Percentiles rank a stretch among this genome's conserved stretches.
phyloP scores from a whole-genome alignment of 1,284 basidiomycete species.

The Termitomyces sp. region DNA sequence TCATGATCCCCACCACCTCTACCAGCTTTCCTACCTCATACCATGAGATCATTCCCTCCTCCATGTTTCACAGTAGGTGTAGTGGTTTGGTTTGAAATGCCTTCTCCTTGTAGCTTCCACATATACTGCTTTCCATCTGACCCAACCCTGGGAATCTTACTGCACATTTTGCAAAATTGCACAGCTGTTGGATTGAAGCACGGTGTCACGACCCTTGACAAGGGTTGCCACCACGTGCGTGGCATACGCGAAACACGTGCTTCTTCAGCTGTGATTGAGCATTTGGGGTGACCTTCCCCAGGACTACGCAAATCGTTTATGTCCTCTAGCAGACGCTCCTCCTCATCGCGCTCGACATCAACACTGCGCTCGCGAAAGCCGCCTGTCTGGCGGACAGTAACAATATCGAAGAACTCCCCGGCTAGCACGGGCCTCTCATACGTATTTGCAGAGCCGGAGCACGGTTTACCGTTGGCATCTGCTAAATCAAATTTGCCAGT shows the following conservation, averaged over 20 bases:
- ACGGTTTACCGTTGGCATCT: slow-evolving; percentile 22
- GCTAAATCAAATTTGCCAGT: slow-evolving; percentile 19
- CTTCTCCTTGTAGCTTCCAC: too few species aligned
- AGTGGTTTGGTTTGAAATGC: too few species aligned
- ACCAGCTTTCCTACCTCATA: too few species aligned
- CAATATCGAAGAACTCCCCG: slow-evolving; percentile 23
- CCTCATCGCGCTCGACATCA: slow-evolving; percentile 15
- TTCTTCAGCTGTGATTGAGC: background rate
- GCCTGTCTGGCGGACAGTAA: slow-evolving; percentile 22
- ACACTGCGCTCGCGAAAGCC: slow-evolving; percentile 13
- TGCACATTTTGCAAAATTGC: too few species aligned
- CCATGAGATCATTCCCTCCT: too few species aligned
- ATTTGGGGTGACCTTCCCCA: background rate
- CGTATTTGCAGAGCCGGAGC: slow-evolving; percentile 25
- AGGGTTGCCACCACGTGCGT: background rate
- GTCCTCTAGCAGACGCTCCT: slow-evolving; percentile 20
- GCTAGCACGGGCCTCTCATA: slow-evolving; percentile 23
- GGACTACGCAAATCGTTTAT: background rate
- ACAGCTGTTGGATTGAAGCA: too few species aligned
- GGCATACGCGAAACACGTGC: background rate
- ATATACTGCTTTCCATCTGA: too few species aligned
- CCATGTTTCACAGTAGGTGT: too few species aligned
- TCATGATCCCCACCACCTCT: too few species aligned
- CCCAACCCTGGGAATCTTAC: too few species aligned
- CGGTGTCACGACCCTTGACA: too few species aligned